Evolutionary conservation across 2,329 filamentous ascomycete species (phyloP).

Genomic region (Colletotrichum zoysiae): DNA sequence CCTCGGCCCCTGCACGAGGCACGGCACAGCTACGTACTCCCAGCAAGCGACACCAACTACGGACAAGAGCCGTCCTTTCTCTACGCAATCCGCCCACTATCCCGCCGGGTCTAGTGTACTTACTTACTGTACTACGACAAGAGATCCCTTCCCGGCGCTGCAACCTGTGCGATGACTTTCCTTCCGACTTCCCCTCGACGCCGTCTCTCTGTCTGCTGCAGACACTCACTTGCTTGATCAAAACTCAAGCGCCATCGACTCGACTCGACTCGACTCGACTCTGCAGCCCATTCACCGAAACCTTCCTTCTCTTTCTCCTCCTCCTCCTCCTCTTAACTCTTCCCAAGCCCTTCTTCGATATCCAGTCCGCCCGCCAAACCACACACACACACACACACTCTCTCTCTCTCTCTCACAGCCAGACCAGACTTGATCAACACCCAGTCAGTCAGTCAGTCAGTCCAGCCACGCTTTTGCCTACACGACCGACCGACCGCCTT

Average conservation of each 20-base stretch:
- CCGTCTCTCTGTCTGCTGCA: neutral
- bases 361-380: neutral
- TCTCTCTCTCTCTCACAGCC: too few relatives aligned
- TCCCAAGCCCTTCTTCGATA: constrained; percentile 3
- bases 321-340: constrained; percentile 19
- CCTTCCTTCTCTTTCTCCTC: constrained; percentile 4
- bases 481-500: constrained; percentile 2
- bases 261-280: constrained; percentile 15
- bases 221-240: constrained; percentile 5
- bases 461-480: neutral
- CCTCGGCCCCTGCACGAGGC: constrained; percentile 34
- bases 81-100: constrained; percentile 39
- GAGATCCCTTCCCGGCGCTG: constrained; percentile 38
- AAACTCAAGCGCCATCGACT: constrained; percentile 29
- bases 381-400: neutral
- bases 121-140: constrained; percentile 22
- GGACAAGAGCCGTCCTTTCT: constrained; percentile 1
- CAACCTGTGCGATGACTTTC: constrained; percentile 25
- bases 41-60: constrained; percentile 32
- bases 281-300: constrained; percentile 24
- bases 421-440: constrained; percentile 3
- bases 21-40: constrained; percentile 28
- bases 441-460: too few relatives aligned
- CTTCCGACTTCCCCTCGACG: constrained; percentile 27
- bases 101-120: constrained; percentile 21